Base-by-base conservation (phyloP, 139 green algal species). In the Ulvella scutata region DNA sequence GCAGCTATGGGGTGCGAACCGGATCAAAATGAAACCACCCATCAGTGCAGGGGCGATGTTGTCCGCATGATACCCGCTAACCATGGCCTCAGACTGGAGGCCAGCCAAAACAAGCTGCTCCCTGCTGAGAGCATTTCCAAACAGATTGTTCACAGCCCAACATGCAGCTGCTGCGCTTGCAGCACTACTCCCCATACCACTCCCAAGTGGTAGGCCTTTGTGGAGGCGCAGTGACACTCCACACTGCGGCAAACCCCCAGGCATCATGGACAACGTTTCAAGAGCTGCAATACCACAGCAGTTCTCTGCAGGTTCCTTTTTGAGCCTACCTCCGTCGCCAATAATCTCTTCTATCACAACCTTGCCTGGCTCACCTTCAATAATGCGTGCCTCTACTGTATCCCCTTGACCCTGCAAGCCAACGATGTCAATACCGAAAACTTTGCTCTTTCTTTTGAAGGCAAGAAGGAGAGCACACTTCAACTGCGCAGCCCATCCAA, bases 401-500 rank as follows among this genome's bases (percentile, higher is more conserved):
- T 98, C 94, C 7, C 94, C 94, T 1, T 89, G 79, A n/a, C 94
- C 93, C 86, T 94, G 85, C 4, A 36, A 26, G 72, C 34, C 23
- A n/a, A 35, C 21, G 4, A 4, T 29, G 37, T 60, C 33, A 38
- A 59, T 4, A 36, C 37, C 33, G 72, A 72, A 31, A 3, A 39
- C 36, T 26, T 75, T 38, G 31, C 51, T 67, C 13, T n/a, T 6
- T 20, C 35, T n/a, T 13, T 10, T 20, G 10, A 20, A 29, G 2
- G 9, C n/a, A 36, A 26, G 17, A 20, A 74, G 4, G 9, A 76
- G 17, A 10, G n/a, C 78, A 2, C 61, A 95, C 91, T 84, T 96
- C 85, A 17, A 98, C 90, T 3, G 94, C 94, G 74, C 91, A 97
- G n/a, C 94, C 94, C 62, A 98, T 85, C 89, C 96, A 98, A 79